phyloP scores from a whole-genome alignment of 73 alveolate genomes.

The Uronychia binucleata region DNA sequence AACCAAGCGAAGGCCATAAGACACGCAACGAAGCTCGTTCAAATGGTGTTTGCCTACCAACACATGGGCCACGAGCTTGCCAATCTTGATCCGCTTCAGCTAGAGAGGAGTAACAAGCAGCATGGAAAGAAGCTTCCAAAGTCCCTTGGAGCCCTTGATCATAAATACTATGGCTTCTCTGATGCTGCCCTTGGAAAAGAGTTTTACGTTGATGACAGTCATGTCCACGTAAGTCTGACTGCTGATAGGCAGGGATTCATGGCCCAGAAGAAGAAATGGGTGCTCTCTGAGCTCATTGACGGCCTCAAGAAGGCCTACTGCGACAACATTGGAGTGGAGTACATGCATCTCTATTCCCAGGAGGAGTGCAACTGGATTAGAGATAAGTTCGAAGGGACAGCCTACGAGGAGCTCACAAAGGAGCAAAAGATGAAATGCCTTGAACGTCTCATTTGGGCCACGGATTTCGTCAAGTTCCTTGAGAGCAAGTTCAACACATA shows the following conservation, averaged over 20 bases:
- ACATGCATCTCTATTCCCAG: conserved; percentile 79
- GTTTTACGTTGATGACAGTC: conserved; percentile 69
- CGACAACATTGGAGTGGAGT: conserved; percentile 79
- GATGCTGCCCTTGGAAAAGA: conserved; percentile 80
- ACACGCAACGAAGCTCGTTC: conserved; percentile 66
- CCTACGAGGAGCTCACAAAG: conserved; percentile 54
- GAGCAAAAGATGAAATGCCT: conserved; percentile 56
- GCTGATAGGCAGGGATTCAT: conserved; percentile 49
- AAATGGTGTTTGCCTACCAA: conserved; percentile 67
- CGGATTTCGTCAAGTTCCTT: conserved; percentile 71
- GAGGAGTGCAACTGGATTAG: conserved; percentile 89
- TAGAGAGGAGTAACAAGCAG: background rate
- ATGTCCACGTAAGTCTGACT: too few relatives aligned
- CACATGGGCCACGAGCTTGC: conserved; percentile 83
- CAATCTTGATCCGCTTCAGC: conserved; percentile 76
- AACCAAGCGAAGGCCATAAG: too few relatives aligned
- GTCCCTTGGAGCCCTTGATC: conserved; percentile 17
- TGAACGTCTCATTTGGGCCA: conserved; percentile 77
- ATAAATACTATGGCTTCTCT: conserved; percentile 68
- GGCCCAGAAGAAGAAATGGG: conserved; percentile 67
- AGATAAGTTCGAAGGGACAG: conserved; percentile 70
- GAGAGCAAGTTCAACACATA: conserved; percentile 85
- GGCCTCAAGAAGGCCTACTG: conserved; percentile 75
- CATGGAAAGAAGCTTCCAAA: background rate
- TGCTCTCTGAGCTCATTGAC: conserved; percentile 78